A percentile compares a stretch with the other conserved stretches of the same genome.
These are phyloP conservation scores for Penicillium flavigenum DNA, from an alignment of 495 filamentous ascomycete species.

Conservation along the genomic window DNA sequence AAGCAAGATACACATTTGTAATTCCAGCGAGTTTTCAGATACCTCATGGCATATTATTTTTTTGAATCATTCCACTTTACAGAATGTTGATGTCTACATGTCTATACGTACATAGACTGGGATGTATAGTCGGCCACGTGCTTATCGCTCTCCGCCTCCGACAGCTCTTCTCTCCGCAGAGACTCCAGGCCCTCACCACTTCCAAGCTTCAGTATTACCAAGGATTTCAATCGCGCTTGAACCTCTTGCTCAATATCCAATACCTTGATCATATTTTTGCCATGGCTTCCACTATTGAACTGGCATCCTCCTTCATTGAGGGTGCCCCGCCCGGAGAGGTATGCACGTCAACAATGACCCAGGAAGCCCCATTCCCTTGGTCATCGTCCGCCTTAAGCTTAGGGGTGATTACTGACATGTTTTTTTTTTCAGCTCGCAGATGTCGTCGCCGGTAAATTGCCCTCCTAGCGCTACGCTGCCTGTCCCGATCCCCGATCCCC, in stretches of 20 bases:
- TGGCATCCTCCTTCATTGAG: conserved; percentile 84
- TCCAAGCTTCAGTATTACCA: neutral
- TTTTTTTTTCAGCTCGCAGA: conserved; percentile 67
- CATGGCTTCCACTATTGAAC: conserved; percentile 55
- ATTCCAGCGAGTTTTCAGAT: conserved; percentile 15
- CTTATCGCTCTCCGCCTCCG: conserved; percentile 27
- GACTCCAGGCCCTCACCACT: conserved; percentile 9
- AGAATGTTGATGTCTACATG: neutral
- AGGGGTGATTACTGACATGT: conserved; percentile 8
- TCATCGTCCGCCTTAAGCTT: conserved; percentile 5
- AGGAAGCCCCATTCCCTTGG: conserved; percentile 3
- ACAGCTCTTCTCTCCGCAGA: conserved; percentile 24
- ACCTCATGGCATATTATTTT: conserved; percentile 5
- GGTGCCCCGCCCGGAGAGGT: conserved; percentile 98
- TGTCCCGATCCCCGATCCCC: conserved; percentile 5
- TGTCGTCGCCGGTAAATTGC: conserved; percentile 75
- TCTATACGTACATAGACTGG: neutral
- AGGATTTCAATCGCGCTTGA: conserved; percentile 1
- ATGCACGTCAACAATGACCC: conserved; percentile 30
- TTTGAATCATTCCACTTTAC: neutral
- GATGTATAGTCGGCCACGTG: conserved; percentile 22
- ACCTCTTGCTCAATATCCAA: neutral
- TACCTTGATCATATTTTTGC: neutral
- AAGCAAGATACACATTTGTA: conserved; percentile 12
- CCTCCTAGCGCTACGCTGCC: conserved; percentile 4